A percentile compares a stretch with the other conserved stretches of the same genome.
Evolutionary conservation across 2,329 filamentous ascomycete species (phyloP).

Genomic region (Colletotrichum euphorbiae): DNA sequence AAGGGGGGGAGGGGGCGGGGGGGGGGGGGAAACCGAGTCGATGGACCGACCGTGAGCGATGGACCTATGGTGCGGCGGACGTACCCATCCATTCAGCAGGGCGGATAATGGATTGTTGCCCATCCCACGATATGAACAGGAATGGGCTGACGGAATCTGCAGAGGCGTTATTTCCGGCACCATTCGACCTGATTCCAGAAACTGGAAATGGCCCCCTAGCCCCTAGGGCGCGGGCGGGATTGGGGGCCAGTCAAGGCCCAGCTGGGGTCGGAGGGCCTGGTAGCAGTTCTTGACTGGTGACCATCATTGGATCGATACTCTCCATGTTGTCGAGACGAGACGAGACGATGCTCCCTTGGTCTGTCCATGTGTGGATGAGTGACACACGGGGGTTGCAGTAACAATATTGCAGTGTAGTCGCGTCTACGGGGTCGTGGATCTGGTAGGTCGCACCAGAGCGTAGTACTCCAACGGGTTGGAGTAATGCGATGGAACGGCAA

Average conservation of each 20-base stretch:
- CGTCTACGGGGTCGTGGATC: constrained; percentile 14
- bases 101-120: constrained; percentile 13
- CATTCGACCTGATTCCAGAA: not conserved
- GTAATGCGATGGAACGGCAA: constrained; percentile 21
- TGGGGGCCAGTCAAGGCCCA: constrained; percentile 10
- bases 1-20: not conserved
- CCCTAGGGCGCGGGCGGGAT: not conserved
- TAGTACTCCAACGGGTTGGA: constrained; percentile 5
- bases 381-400: constrained; percentile 12
- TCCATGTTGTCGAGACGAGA: constrained; percentile 13
- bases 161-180: constrained; percentile 29
- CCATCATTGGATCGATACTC: constrained; percentile 11
- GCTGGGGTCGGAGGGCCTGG: constrained; percentile 1
- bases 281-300: not conserved
- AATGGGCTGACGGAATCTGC: constrained; percentile 12
- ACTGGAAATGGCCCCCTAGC: not conserved
- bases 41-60: not conserved
- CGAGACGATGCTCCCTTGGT: constrained; percentile 21
- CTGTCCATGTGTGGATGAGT: constrained; percentile 6
- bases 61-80: not conserved
- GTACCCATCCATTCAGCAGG: not conserved
- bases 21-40: not conserved
- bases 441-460: constrained; percentile 28
- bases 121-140: not conserved
- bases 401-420: not conserved